Evolutionary conservation across 176 grass and related monocot species (phyloP).

Genomic region (Phragmites australis): DNA sequence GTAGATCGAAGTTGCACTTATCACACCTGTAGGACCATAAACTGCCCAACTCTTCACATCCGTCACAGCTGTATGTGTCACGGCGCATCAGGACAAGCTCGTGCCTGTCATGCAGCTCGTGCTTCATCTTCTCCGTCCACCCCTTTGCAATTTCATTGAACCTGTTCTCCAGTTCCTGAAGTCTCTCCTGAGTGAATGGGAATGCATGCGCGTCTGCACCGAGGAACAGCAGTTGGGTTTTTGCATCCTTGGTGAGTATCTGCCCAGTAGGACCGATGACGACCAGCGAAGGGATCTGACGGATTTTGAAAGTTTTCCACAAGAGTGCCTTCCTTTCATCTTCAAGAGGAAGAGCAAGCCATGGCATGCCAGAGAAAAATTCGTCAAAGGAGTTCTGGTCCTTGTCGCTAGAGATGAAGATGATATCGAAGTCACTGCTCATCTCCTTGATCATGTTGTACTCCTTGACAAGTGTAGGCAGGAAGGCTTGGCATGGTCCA

Average conservation of each 20-base stretch:
- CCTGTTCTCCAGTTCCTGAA: slow-evolving; percentile 52
- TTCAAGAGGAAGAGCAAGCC: slow-evolving; percentile 66
- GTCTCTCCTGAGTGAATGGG: slow-evolving; percentile 66
- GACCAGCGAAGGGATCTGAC: slow-evolving; percentile 53
- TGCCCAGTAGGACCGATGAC: slow-evolving; percentile 63
- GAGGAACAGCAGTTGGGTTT: slow-evolving; percentile 38
- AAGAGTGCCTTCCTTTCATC: slow-evolving; percentile 55
- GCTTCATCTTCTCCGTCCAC: slow-evolving; percentile 67
- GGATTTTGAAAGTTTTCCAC: slow-evolving; percentile 49
- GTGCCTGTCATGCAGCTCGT: slow-evolving; percentile 64
- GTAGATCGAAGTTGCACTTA: slow-evolving; percentile 61
- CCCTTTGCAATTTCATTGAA: slow-evolving; percentile 48
- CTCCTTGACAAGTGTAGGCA: slow-evolving; percentile 58
- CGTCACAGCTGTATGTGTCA: slow-evolving; percentile 37
- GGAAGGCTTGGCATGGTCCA: slow-evolving; percentile 66
- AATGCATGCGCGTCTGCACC: slow-evolving; percentile 73
- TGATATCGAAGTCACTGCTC: slow-evolving; percentile 58
- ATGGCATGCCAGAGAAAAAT: slow-evolving; percentile 76
- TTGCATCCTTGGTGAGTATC: slow-evolving; percentile 54
- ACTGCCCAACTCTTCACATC: slow-evolving; percentile 33
- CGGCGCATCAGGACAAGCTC: slow-evolving; percentile 56
- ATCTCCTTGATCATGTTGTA: slow-evolving; percentile 81
- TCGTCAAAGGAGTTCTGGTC: slow-evolving; percentile 60
- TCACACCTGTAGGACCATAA: slow-evolving; percentile 57
- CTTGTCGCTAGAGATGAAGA: slow-evolving; percentile 71